A percentile compares a stretch with the other conserved stretches of the same genome.
Conservation (phyloP, 176 grass and related monocot genomes). For the Cenchrus fungigraminus region DNA sequence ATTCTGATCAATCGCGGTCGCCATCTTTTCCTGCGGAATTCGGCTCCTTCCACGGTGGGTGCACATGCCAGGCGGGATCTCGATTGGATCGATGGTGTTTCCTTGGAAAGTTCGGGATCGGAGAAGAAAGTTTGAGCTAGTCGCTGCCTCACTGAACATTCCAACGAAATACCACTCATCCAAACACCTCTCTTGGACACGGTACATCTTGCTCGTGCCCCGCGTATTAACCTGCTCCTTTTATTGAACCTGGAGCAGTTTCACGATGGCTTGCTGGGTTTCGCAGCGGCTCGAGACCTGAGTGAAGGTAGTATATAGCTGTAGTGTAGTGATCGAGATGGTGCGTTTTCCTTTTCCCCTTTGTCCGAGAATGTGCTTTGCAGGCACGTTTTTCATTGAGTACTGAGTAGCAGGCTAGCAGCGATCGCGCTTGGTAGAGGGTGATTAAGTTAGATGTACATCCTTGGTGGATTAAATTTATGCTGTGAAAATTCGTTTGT, state of each 20-base stretch:
- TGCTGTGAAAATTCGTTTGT: background rate
- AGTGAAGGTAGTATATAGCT: slow-evolving; percentile 34
- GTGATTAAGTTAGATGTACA: background rate
- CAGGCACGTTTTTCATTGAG: background rate
- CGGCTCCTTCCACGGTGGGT: background rate
- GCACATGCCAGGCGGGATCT: background rate
- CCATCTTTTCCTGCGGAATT: background rate
- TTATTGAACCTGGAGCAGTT: slow-evolving; percentile 45
- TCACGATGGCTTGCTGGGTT: slow-evolving; percentile 29
- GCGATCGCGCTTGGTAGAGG: background rate
- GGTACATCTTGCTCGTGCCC: background rate
- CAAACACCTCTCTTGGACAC: background rate
- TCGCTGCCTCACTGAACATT: background rate
- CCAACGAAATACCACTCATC: background rate
- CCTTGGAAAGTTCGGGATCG: slow-evolving; percentile 16
- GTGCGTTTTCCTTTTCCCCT: background rate
- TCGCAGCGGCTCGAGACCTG: background rate
- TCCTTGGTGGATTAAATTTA: background rate
- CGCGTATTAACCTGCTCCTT: slow-evolving; percentile 11
- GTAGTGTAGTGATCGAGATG: slow-evolving; percentile 21
- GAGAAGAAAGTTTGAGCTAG: no score
- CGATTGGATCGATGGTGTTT: slow-evolving; percentile 16
- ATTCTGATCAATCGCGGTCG: slow-evolving; percentile 43
- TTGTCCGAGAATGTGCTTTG: background rate
- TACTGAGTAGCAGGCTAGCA: background rate